These are phyloP conservation scores for Extremus antarcticus DNA, from an alignment of 495 filamentous ascomycete species.

Conservation along the genomic window DNA sequence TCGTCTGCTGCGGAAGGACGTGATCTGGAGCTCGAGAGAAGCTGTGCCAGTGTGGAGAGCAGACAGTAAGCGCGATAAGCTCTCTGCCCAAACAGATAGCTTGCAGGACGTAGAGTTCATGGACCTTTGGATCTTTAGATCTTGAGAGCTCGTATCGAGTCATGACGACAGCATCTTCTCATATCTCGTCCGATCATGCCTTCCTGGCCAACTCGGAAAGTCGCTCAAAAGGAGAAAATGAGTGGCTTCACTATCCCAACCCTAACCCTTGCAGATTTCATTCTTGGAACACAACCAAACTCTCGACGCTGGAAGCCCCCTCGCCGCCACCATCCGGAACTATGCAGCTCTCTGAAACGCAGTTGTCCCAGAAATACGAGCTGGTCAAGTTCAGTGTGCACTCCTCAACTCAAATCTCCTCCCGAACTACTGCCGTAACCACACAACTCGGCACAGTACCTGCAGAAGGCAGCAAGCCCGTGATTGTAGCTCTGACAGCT, in stretches of 20 bases:
- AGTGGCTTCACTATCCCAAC: too few species aligned
- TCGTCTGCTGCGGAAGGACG: neutral
- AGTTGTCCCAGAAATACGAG: constrained; percentile 1
- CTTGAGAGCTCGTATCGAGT: too few species aligned
- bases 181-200: neutral
- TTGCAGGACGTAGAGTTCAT: too few species aligned
- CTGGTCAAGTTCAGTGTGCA: constrained; percentile 1
- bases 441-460: neutral
- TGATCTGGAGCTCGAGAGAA: too few species aligned
- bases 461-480: constrained; percentile 18
- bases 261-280: neutral
- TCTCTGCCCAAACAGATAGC: too few species aligned
- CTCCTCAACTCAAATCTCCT: constrained; percentile 7
- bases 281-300: too few species aligned
- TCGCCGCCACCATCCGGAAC: neutral
- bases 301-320: neutral
- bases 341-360: neutral
- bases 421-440: neutral
- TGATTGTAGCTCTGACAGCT: constrained; percentile 39
- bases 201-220: neutral
- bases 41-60: too few species aligned
- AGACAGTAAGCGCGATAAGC: too few species aligned
- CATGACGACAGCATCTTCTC: neutral
- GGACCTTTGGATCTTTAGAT: too few species aligned
- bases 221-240: too few species aligned